Evolutionary conservation across 208 protist species (phyloP).

Genomic region (Leishmania major): DNA sequence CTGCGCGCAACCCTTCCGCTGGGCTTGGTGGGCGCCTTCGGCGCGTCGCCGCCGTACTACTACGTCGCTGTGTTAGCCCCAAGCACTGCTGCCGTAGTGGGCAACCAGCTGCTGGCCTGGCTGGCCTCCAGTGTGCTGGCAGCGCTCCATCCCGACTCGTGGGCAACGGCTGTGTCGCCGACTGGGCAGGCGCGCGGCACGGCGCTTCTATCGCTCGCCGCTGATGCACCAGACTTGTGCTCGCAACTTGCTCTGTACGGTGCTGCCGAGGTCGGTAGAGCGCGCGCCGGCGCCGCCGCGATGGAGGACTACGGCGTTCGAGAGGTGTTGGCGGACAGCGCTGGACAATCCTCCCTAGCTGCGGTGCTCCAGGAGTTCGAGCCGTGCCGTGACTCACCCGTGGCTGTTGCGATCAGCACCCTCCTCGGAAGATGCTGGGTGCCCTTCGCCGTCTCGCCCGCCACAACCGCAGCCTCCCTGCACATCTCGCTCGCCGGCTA

Average conservation of each 20-base stretch:
- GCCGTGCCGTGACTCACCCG: neutral
- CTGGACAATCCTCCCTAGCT: neutral
- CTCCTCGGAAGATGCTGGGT: conserved; percentile 17
- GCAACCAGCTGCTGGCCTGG: neutral
- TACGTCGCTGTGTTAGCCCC: conserved; percentile 1
- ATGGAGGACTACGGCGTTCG: conserved; percentile 20
- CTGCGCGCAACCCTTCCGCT: neutral
- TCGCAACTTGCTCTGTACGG: neutral
- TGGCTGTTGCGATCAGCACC: neutral
- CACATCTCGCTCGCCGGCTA: conserved; percentile 11
- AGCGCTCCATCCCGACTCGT: neutral
- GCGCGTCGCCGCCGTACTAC: conserved; percentile 2
- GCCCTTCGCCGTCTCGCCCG: neutral
- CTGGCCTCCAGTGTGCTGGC: conserved; percentile 4
- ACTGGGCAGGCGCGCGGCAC: neutral
- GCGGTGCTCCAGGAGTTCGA: neutral
- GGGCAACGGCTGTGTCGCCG: neutral
- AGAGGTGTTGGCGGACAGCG: conserved; percentile 19
- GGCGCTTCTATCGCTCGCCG: neutral
- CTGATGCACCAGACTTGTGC: neutral
- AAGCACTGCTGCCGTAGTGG: neutral
- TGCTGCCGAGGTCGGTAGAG: neutral
- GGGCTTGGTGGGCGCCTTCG: conserved; percentile 1
- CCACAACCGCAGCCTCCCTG: neutral
- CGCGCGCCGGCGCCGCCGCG: conserved; percentile 4